Evolutionary conservation across 2,329 filamentous ascomycete genomes (phyloP), one percentile per base, ranked within the genome.

Genomic region (Akanthomyces dipterigenus): DNA sequence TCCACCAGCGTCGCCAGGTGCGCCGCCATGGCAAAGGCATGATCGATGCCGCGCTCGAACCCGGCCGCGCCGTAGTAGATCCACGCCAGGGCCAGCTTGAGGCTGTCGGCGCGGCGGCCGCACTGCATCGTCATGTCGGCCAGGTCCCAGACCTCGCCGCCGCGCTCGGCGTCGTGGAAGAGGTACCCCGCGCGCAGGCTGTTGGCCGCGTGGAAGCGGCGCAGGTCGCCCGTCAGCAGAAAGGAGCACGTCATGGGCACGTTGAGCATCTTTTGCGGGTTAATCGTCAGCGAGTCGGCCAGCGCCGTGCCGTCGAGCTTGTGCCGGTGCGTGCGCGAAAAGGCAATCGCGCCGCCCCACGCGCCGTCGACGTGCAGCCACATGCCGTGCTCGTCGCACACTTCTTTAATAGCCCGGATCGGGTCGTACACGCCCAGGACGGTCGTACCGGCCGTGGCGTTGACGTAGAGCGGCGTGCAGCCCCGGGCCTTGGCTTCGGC

Each of bases 261-360:
- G 62, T 91, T 91, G 71, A 98, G 83, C 95, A 98, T 98, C 77
- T 98, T 98, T 77, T 99, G 95, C 62, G 95, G 93, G 74, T 96
- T 97, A 56, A 96, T 83, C 1, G 92, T 91, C 43, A 98, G 79
- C n/a, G 86, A 91, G 74, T 97, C 83, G 8, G 93, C 95, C 43
- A 88, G 80, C 48, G 92, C 81, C 2, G 83, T 78, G 16, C 93
- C 93, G 1, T 77, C 73, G 12, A 98, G 77, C 70, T 91, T 90
- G 64, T 72, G 70, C 46, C 77, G 78, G 50, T 89, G 87, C 62
- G 76, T 76, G 18, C 80, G 69, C 0, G 86, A 89, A 76, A 98
- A 96, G 65, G 90, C 81, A 62, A 90, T 90, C 1, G 87, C 82
- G 1, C 92, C 93, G 66, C 95, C 95, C 93, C 93, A 98, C 53